These are phyloP conservation scores for Silene coronaria DNA, from an alignment of 179 eudicot species.

Conservation along the genomic window DNA sequence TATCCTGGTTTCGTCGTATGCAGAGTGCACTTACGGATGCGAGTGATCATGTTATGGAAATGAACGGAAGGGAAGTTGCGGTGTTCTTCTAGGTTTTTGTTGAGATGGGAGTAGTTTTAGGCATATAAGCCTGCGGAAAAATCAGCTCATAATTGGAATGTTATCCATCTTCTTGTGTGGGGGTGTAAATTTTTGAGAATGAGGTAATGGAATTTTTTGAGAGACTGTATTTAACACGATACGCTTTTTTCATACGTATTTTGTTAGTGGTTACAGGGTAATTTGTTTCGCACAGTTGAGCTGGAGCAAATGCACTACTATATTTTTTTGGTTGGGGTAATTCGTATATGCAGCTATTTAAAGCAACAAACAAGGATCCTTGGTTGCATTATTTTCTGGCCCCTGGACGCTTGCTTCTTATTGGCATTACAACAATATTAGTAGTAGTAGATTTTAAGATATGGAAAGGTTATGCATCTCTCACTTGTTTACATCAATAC, in stretches of 20 bases:
- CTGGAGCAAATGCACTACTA: too few species aligned
- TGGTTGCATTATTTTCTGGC: too few species aligned
- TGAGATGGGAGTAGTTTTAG: not conserved
- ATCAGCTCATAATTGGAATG: not conserved
- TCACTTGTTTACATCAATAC: too few species aligned
- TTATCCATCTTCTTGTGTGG: not conserved
- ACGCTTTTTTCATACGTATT: not conserved
- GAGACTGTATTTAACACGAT: not conserved
- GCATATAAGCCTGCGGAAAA: not conserved
- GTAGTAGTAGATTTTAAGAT: too few species aligned
- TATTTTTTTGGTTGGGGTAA: too few species aligned
- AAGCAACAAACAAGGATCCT: too few species aligned
- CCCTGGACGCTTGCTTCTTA: too few species aligned
- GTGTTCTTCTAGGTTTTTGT: conserved; percentile 43
- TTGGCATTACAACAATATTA: too few species aligned
- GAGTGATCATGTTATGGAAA: conserved; percentile 83
- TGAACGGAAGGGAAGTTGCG: conserved; percentile 71
- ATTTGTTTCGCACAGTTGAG: too few species aligned
- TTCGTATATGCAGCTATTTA: too few species aligned
- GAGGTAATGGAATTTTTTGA: conserved; percentile 15
- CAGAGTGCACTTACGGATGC: conserved; percentile 93
- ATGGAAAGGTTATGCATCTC: too few species aligned
- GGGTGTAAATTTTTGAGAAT: conserved; percentile 26
- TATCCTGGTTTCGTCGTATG: conserved; percentile 16
- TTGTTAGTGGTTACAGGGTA: too few species aligned